Evolutionary conservation across 2,329 filamentous ascomycete species (phyloP).

Genomic region (Juglanconis juglandina): DNA sequence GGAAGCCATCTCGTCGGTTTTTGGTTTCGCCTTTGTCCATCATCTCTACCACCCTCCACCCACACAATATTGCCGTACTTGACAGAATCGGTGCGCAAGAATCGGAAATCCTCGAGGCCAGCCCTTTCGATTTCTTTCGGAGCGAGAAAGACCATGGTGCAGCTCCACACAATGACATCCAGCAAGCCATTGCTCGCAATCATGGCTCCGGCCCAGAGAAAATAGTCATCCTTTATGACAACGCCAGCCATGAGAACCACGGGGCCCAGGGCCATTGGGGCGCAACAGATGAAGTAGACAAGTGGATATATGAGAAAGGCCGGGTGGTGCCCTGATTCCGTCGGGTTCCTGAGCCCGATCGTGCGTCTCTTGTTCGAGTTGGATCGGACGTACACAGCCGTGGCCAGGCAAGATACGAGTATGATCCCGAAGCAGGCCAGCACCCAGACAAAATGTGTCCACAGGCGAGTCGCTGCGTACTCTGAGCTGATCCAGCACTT

Average conservation of each 20-base stretch:
- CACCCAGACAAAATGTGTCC: constrained; percentile 12
- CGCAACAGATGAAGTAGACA: constrained; percentile 6
- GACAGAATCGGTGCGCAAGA: constrained; percentile 4
- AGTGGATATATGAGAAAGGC: constrained; percentile 11
- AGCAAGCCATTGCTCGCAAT: constrained; percentile 12
- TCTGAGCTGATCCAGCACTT: constrained; percentile 13
- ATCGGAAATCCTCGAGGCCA: constrained; percentile 1
- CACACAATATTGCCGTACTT: constrained; percentile 10
- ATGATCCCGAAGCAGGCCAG: constrained; percentile 6
- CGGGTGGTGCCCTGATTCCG: constrained; percentile 3
- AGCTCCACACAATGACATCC: constrained; percentile 8
- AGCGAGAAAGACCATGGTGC: constrained; percentile 12
- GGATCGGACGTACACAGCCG: not conserved
- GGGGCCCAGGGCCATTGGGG: constrained; percentile 7
- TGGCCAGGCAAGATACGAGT: not conserved
- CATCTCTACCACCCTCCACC: constrained; percentile 1
- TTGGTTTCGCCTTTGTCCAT: not conserved
- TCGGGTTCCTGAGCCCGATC: not conserved
- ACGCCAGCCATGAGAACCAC: constrained; percentile 4
- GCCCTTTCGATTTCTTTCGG: constrained; percentile 4
- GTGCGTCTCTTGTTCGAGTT: not conserved
- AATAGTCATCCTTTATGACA: not conserved
- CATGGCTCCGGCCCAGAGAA: constrained; percentile 12
- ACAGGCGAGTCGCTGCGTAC: constrained; percentile 5
- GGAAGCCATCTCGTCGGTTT: not conserved